Percentiles rank a stretch among this genome's conserved stretches.
Conservation (phyloP, 2,329 filamentous ascomycete species). For the Ophiostoma ips region DNA sequence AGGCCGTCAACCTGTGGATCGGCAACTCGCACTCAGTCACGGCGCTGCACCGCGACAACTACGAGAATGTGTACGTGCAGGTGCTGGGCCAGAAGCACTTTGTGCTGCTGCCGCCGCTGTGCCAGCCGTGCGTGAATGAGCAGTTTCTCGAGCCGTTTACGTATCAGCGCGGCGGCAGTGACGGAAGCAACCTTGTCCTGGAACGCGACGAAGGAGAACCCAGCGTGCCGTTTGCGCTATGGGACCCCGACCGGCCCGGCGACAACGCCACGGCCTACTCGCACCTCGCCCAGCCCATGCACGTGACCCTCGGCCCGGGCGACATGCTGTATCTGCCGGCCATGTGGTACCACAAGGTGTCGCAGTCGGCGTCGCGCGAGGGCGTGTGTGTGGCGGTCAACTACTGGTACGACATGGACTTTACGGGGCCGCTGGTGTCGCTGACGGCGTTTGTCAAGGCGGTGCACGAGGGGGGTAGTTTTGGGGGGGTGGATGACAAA, state of each 20-base stretch:
- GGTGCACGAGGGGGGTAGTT: slow-evolving; percentile 9
- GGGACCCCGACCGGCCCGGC: slow-evolving; percentile 54
- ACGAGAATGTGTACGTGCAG: slow-evolving; percentile 76
- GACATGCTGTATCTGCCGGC: slow-evolving; percentile 75
- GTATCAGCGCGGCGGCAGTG: slow-evolving; percentile 32
- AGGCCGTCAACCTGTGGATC: slow-evolving; percentile 75
- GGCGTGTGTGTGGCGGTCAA: slow-evolving; percentile 68
- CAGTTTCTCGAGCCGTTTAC: slow-evolving; percentile 39
- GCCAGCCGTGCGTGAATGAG: slow-evolving; percentile 57
- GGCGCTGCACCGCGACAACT: slow-evolving; percentile 68
- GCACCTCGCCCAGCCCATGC: slow-evolving; percentile 41
- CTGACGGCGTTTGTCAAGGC: slow-evolving; percentile 40
- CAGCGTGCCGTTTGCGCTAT: slow-evolving; percentile 52
- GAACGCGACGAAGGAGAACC: slow-evolving; percentile 12
- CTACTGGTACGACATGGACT: slow-evolving; percentile 81
- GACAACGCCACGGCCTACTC: slow-evolving; percentile 43
- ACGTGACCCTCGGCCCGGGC: slow-evolving; percentile 55
- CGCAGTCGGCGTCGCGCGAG: slow-evolving; percentile 52
- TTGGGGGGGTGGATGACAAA: no score
- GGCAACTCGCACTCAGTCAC: slow-evolving; percentile 58
- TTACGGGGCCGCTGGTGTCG: slow-evolving; percentile 53
- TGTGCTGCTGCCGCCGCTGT: slow-evolving; percentile 56
- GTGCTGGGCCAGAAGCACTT: slow-evolving; percentile 62
- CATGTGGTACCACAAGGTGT: slow-evolving; percentile 78
- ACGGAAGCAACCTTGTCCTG: slow-evolving; percentile 15